A percentile compares a stretch with the other conserved stretches of the same genome.
phyloP scores from a whole-genome alignment of 352 stramenopile species.

The Globisporangium nodosum region DNA sequence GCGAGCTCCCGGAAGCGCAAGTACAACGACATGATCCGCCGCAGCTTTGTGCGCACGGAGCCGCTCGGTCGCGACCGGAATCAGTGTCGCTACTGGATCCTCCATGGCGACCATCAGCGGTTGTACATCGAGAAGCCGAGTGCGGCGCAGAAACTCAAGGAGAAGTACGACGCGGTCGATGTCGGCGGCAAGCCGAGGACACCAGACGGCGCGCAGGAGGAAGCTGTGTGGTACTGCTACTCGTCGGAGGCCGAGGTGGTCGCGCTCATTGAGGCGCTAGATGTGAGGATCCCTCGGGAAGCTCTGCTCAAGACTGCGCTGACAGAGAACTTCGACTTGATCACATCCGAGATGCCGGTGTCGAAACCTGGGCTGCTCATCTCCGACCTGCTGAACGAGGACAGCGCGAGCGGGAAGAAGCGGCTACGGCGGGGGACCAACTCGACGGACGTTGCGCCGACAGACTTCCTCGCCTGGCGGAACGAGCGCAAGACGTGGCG shows the following conservation, averaged over 20 bases:
- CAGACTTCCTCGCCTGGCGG: slow-evolving; percentile 46
- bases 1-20: slow-evolving; percentile 53
- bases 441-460: slow-evolving; percentile 11
- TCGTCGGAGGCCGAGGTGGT: slow-evolving; percentile 54
- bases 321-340: slow-evolving; percentile 55
- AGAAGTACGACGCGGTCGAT: slow-evolving; percentile 24
- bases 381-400: slow-evolving; percentile 66
- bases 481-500: slow-evolving; percentile 52
- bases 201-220: slow-evolving; percentile 3
- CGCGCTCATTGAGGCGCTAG: slow-evolving; percentile 51
- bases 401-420: slow-evolving; percentile 39
- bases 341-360: slow-evolving; percentile 59
- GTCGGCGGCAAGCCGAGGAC: not conserved
- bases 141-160: slow-evolving; percentile 30
- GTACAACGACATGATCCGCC: slow-evolving; percentile 50
- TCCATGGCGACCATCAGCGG: slow-evolving; percentile 54
- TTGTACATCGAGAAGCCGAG: slow-evolving; percentile 70
- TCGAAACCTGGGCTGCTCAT: slow-evolving; percentile 72
- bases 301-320: slow-evolving; percentile 38
- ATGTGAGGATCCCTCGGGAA: slow-evolving; percentile 43
- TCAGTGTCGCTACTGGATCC: slow-evolving; percentile 63
- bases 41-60: slow-evolving; percentile 72
- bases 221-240: slow-evolving; percentile 62
- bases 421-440: slow-evolving; percentile 37
- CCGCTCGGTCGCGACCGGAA: slow-evolving; percentile 60